Evolutionary conservation across 2,329 filamentous ascomycete genomes (phyloP), one percentile per base, ranked within the genome.

Genomic region (Cercospora nicotianae): DNA sequence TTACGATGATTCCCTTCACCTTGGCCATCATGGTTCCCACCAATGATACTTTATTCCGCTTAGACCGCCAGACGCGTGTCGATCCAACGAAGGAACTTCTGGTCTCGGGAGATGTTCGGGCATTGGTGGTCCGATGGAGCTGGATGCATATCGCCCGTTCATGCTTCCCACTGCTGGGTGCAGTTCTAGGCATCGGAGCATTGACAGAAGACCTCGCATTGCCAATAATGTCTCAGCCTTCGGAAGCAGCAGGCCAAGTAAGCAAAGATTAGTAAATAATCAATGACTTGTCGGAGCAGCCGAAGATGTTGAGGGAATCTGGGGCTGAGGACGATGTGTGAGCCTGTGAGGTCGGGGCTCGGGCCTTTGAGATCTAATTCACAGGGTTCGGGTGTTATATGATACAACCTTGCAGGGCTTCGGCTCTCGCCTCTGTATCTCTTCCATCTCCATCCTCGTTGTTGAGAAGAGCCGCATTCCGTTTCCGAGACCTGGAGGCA

Each of bases 1-100:
- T 66, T 8, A 60, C 65, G 5, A 63, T 66, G 18, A 60, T 66
- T n/a, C 65, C 65, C 2, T 66, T 63, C 36, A 66, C 65, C 13
- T 12, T 66, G 45, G 30, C 31, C 12, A 39, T 63, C 28, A 66
- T 66, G 65, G 59, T 39, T 23, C 60, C 65, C 3, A 66, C 65
- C 4, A 66, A 66, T 51, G 48, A 66, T 55, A 33, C 42, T 18
- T 39, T 66, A n/a, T 45, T 59, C 28, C 18, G 48, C 5, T 12
- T 53, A 23, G 18, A 53, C 18, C 48, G 18, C 12, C 18, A 53
- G 23, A 53, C 18, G 18, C 48, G 48, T 16, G 48, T 20, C 9
- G 48, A 53, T 23, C 3, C 3, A 26, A 26, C 48, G 48, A 53
- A 53, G 23, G 16, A 65, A 39, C 12, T 39, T 13, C 51, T 45